Evolutionary conservation across 257 asterid genomes (phyloP).

Genomic region (Solanum gandarillasii): DNA sequence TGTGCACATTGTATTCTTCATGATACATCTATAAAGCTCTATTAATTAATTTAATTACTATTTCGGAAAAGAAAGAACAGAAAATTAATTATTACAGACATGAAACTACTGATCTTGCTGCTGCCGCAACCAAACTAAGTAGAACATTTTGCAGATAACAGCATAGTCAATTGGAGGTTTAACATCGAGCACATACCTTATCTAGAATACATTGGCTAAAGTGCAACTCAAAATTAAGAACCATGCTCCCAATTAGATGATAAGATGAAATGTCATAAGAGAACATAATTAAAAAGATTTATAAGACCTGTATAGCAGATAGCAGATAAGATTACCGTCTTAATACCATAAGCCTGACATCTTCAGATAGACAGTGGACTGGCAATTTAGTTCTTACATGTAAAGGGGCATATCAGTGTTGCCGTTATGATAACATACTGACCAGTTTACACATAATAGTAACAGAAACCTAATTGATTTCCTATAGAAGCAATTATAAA

Average conservation of each 20-base stretch:
- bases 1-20: neutral
- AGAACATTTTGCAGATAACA: neutral
- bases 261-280: neutral
- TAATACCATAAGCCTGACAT: neutral
- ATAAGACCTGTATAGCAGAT: neutral
- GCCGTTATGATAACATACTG: neutral
- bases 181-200: neutral
- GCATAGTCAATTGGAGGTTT: neutral
- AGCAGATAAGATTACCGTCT: neutral
- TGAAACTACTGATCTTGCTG: neutral
- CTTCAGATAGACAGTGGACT: neutral
- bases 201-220: neutral
- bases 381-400: neutral
- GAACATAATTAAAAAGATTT: neutral
- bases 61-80: neutral
- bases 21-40: neutral
- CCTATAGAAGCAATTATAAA: neutral
- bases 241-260: neutral
- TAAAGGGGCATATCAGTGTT: neutral
- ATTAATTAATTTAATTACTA: neutral
- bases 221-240: neutral
- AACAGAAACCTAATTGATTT: neutral
- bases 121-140: neutral
- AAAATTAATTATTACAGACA: neutral
- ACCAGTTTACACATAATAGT: neutral